Evolutionary conservation across 129 eudicot genomes (phyloP), one percentile per base, ranked within the genome.

Genomic region (Rutidosis leptorrhynchoides): DNA sequence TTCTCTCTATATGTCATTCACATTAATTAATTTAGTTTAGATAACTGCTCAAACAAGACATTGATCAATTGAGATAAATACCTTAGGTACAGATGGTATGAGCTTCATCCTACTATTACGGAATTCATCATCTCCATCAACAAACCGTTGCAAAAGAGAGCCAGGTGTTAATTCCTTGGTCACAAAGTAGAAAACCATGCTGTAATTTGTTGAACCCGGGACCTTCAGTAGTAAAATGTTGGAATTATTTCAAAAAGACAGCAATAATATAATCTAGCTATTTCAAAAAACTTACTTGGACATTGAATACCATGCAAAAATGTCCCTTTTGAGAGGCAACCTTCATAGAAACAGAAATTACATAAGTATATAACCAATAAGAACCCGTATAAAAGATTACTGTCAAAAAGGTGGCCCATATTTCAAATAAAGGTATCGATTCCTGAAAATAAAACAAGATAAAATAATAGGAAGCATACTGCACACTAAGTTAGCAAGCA

Each of bases 91-190:
- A 26, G 95, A 86, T 25, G 99, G 99, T 69, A 93, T 93, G 74
- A 93, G 96, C 73, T 93, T 93, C 71, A 93, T 79, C 69, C 99
- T 81, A 74, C 96, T 89, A 68, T 89, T 93, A 35, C 99, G 99
- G 53, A 93, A 93, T 79, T 93, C 99, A 70, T 93, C 99, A 81
- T 93, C 99, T 55, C 99, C 99, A 54, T 93, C 99, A 27, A 93
- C 95, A 86, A 93, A 93, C 42, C 95, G 91, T 77, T 93, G 88
- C 83, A 89, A 69, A 42, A 93, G 96, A 68, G 99, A 88, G 37
- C 99, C 93, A 26, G 89, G 86, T 54, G 63, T 72, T 62, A 93
- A 60, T 81, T 82, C 81, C 77, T 86, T 89, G 3, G 80, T 76
- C 68, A 93, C 96, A 73, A 84, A 82, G 69, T 93, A 93, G 79